Percentiles rank a stretch among this genome's conserved stretches.
Conservation (phyloP, 2,329 filamentous ascomycete genomes). For the Fusarium sp. region DNA sequence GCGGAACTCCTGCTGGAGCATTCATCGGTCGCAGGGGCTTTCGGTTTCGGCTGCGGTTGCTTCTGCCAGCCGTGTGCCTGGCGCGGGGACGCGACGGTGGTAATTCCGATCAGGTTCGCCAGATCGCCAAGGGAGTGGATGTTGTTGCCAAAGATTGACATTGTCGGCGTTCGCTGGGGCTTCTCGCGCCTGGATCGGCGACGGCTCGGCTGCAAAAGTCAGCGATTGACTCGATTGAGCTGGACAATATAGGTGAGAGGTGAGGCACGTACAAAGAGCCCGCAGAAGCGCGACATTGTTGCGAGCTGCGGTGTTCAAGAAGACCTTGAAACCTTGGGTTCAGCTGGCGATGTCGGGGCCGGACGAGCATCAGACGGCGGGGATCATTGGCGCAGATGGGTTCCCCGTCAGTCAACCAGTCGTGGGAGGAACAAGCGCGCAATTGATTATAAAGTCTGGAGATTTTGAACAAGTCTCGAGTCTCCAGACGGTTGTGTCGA, state of each 20-base stretch:
- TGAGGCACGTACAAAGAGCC: slow-evolving; percentile 33
- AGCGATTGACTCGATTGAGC: slow-evolving; percentile 9
- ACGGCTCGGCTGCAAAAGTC: slow-evolving; percentile 25
- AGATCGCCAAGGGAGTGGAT: slow-evolving; percentile 45
- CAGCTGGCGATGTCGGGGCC: slow-evolving; percentile 32
- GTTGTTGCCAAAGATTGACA: slow-evolving; percentile 56
- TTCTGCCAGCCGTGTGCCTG: slow-evolving; percentile 35
- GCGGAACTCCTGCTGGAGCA: slow-evolving; percentile 41
- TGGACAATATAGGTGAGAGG: not conserved
- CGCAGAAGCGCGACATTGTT: slow-evolving; percentile 38
- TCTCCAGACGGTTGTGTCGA: not conserved
- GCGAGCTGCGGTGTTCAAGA: slow-evolving; percentile 11
- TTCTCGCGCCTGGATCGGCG: slow-evolving; percentile 26
- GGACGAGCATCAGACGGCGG: slow-evolving; percentile 26
- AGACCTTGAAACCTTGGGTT: slow-evolving; percentile 11
- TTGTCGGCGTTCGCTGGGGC: slow-evolving; percentile 50
- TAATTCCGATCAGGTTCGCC: slow-evolving; percentile 49
- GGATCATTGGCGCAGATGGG: slow-evolving; percentile 36
- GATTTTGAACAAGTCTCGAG: not conserved
- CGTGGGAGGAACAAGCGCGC: slow-evolving; percentile 4
- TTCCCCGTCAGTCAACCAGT: slow-evolving; percentile 13
- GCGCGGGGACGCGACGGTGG: slow-evolving; percentile 46
- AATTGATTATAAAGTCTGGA: not conserved
- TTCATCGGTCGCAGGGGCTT: slow-evolving; percentile 35
- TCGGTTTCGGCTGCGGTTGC: slow-evolving; percentile 27